A percentile compares a stretch with the other conserved stretches of the same genome.
phyloP scores from a whole-genome alignment of 2,329 filamentous ascomycete genomes.

The Trichophyton schoenleinii region DNA sequence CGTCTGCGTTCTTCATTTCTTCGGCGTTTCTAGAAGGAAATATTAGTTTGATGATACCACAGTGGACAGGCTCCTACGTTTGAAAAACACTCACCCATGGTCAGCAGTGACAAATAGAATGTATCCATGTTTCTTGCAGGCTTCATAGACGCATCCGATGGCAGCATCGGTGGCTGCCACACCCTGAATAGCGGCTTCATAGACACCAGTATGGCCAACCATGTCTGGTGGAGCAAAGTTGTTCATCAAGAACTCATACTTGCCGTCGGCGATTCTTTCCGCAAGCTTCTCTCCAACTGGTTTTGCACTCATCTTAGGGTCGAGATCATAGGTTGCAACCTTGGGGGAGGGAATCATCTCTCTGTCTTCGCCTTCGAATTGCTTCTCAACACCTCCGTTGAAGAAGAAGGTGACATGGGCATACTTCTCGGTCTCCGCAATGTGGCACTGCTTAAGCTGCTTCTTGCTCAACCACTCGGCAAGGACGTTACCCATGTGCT shows the following conservation, averaged over 20 bases:
- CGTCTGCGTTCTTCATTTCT: constrained; percentile 95
- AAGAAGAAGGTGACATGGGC: constrained; percentile 99
- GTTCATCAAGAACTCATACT: constrained; percentile 98
- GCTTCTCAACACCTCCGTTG: constrained; percentile 96
- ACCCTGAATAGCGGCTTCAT: constrained; percentile 81
- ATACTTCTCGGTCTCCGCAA: constrained; percentile 98
- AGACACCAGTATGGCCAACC: constrained; percentile 97
- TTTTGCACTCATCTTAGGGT: constrained; percentile 91
- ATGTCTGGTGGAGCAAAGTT: constrained; percentile 99
- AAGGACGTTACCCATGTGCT: constrained; percentile 95
- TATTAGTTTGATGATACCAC: neutral
- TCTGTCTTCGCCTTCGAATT: constrained; percentile 79
- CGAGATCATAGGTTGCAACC: constrained; percentile 88
- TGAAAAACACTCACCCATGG: constrained; percentile 53
- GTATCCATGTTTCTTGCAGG: constrained; percentile 87
- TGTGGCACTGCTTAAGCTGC: constrained; percentile 80
- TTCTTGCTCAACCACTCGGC: constrained; percentile 93
- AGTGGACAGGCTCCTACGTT: neutral
- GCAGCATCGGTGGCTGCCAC: constrained; percentile 81
- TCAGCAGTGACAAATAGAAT: constrained; percentile 91
- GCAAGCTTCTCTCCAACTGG: constrained; percentile 78
- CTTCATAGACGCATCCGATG: constrained; percentile 83
- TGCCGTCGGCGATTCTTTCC: constrained; percentile 72
- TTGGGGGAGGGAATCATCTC: constrained; percentile 92
- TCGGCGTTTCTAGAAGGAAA: constrained; percentile 60